phyloP scores from a whole-genome alignment of 441 rosid genomes.

The Erysimum cheiri region DNA sequence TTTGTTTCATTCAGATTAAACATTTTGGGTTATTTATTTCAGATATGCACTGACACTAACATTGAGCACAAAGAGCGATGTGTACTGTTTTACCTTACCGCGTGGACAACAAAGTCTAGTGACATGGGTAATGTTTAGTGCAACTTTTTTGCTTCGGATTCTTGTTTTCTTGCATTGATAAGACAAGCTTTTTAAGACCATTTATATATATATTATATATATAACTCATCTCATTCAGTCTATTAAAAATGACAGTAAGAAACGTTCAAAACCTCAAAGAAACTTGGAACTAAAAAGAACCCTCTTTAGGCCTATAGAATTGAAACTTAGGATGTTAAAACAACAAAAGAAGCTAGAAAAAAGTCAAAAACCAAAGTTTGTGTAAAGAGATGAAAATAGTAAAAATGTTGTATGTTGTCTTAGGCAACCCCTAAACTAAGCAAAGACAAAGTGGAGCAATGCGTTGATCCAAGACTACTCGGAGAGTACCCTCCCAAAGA shows the following conservation, averaged over 20 bases:
- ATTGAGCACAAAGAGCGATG: slow-evolving; percentile 60
- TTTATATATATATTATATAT: not conserved
- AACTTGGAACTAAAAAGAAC: not conserved
- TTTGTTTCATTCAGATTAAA: not conserved
- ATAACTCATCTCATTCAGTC: not conserved
- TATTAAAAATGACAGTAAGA: not conserved
- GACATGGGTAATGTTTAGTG: slow-evolving; percentile 53
- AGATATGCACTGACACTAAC: slow-evolving; percentile 60
- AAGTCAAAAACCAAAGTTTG: not conserved
- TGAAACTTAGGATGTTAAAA: no score
- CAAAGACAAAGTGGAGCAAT: slow-evolving; percentile 67
- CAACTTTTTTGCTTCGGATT: not conserved
- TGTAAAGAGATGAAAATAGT: no score
- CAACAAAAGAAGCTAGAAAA: no score
- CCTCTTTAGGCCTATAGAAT: not conserved
- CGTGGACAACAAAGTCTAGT: slow-evolving; percentile 63
- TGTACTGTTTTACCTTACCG: slow-evolving; percentile 60
- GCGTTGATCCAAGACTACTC: slow-evolving; percentile 57
- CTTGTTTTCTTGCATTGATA: slow-evolving; percentile 10
- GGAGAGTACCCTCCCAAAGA: slow-evolving; percentile 64
- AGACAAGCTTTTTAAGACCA: not conserved
- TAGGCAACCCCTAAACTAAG: slow-evolving; percentile 67
- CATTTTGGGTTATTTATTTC: slow-evolving; percentile 19
- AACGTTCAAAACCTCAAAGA: not conserved
- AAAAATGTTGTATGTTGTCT: slow-evolving; percentile 25